These are phyloP conservation scores for Sanghuangporus sanghuang DNA, from an alignment of 1,284 basidiomycete genomes.

Conservation along the genomic window DNA sequence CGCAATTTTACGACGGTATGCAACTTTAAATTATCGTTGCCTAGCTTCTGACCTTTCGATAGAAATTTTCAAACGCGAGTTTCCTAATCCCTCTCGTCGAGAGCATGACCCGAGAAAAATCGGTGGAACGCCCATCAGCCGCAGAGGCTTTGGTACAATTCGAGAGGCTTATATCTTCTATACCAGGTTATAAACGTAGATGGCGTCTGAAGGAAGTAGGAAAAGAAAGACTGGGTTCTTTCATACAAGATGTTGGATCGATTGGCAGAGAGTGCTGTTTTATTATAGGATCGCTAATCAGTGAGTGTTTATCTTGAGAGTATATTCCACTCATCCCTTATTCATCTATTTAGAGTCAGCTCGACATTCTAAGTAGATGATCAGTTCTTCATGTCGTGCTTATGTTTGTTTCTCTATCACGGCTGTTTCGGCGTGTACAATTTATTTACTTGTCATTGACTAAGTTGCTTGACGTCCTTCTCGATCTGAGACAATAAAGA, in stretches of 20 bases:
- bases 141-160: constrained; percentile 1
- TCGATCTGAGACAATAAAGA: no score
- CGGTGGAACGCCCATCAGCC: neutral
- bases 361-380: neutral
- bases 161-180: neutral
- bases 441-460: no score
- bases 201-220: constrained; percentile 13
- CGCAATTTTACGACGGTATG: neutral
- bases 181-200: neutral
- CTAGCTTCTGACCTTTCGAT: neutral
- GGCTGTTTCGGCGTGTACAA: no score
- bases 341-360: neutral
- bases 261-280: neutral
- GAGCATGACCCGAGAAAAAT: constrained; percentile 1
- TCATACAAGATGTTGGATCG: neutral
- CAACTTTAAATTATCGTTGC: neutral
- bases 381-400: neutral
- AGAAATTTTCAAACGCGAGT: constrained; percentile 3
- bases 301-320: neutral
- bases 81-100: constrained; percentile 12
- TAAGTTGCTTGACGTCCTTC: no score
- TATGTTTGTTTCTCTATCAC: neutral
- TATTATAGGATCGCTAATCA: neutral
- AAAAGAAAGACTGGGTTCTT: neutral
- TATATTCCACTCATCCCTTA: neutral